Conservation (phyloP, 2,329 filamentous ascomycete species). For the Ophiognomonia clavigignenti-juglandacearum region DNA sequence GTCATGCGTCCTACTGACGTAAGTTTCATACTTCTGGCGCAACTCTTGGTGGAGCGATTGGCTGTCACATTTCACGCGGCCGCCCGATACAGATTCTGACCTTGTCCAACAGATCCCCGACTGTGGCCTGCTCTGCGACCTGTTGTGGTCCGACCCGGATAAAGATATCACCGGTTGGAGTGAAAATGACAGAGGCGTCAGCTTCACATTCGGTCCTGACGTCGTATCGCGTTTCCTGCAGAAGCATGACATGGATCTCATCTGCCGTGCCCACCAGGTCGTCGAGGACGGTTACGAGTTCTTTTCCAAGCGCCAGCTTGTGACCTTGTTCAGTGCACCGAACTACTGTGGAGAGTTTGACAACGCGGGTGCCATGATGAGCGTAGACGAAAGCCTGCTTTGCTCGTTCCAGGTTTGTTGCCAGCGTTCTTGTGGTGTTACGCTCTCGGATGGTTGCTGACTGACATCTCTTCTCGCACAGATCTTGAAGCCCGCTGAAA, state of each 20-base stretch:
- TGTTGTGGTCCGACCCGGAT: slow-evolving; percentile 97
- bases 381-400: slow-evolving; percentile 94
- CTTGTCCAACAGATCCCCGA: slow-evolving; percentile 77
- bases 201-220: slow-evolving; percentile 96
- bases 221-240: slow-evolving; percentile 96
- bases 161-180: slow-evolving; percentile 99
- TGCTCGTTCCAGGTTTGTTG: slow-evolving; percentile 98
- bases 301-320: slow-evolving; percentile 96
- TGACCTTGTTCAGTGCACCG: slow-evolving; percentile 94
- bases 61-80: background rate
- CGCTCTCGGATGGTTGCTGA: background rate
- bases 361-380: slow-evolving; percentile 99
- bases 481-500: slow-evolving; percentile 99
- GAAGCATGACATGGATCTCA: slow-evolving; percentile 99
- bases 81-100: slow-evolving; percentile 4
- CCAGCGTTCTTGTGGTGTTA: background rate
- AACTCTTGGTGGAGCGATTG: background rate
- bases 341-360: slow-evolving; percentile 99
- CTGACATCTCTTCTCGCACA: slow-evolving; percentile 31
- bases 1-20: slow-evolving; percentile 99
- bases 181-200: slow-evolving; percentile 97
- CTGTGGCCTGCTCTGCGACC: slow-evolving; percentile 93
- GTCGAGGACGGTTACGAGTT: slow-evolving; percentile 99
- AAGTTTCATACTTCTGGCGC: slow-evolving; percentile 41
- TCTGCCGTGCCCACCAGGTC: slow-evolving; percentile 97